Evolutionary conservation across 352 stramenopile genomes (phyloP), one percentile per base, ranked within the genome.

Genomic region (Globisporangium alternatum): DNA sequence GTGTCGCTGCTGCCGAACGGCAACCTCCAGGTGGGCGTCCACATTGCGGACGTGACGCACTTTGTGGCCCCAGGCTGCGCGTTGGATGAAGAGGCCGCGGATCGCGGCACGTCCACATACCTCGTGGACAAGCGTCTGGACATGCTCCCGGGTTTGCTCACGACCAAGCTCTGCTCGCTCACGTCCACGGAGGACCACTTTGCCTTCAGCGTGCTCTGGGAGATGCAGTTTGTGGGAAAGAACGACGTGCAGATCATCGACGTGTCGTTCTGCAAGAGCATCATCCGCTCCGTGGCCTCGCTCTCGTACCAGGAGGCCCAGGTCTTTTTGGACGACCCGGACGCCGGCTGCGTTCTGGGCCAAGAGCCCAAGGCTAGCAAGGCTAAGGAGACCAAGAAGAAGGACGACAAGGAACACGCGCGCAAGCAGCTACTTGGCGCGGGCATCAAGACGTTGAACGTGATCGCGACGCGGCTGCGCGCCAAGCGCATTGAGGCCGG

Each of bases 11-110:
- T 99, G 30, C 80, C 89, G 7, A 99, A 99, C 74, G 97, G 96
- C 25, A 86, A 91, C 65, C 60, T 95, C 57, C 86, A 98, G 56
- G 84, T 98, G 7, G 97, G 97, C 13, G 97, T 99, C 17, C 97
- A 99, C 72, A 99, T 99, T 79, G 97, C 98, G 5, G 98, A 99
- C 72, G 98, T 99, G 9, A 99, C 96, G 56, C 95, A 99, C 75
- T 99, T 99, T 76, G 97, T 99, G 25, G 81, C 90, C 30, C 81
- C 96, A 15, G 96, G 90, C 21, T 96, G 79, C 31, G 80, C 97
- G 8, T 85, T 99, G 21, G 98, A 99, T 69, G 77, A 98, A 67
- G 97, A 99, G 71, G 91, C 90, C 8, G 86, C 80, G 5, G 81
- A 95, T 52, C 86, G 90, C 61, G 88, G 82, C 19, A 99, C 97